Base-by-base conservation (phyloP, 2,329 filamentous ascomycete genomes). In the Microdochium nivale region DNA sequence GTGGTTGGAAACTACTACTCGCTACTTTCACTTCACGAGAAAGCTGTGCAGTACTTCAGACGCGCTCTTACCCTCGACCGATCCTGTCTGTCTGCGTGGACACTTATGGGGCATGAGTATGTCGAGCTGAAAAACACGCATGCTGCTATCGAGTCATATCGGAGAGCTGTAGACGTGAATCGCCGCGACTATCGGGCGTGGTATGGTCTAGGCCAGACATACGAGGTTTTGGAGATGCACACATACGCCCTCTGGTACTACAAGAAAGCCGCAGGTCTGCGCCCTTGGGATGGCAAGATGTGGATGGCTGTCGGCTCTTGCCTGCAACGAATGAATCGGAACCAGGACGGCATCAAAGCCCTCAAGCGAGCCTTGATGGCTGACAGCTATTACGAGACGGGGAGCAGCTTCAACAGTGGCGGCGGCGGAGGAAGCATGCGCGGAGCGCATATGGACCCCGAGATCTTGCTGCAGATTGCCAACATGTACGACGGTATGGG, bases 101-200 rank as follows among this genome's bases (percentile, higher is more conserved):
- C 94, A 0, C 76, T 99, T 1, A 97, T 99, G 92, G 94, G 94
- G 1, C 94, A 99, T 67, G 94, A 99, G 67, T 99, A 96, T 60
- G 90, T 97, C 51, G 94, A 99, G 68, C 84, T 99, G 70, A 99
- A 97, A 65, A 99, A 99, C 65, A 97, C 92, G 0, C 94, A 99
- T 62, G 92, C 94, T 0, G 94, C 94, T 9, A 97, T 99, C 55
- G 94, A 99, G 67, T 95, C 90, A 1, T 99, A 99, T 64, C 84
- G 94, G 1, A 86, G 94, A 43, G 94, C 94, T 1, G 92, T 99
- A 1, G 94, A 99, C 62, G 89, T 94, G 59, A 97, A 99, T 63
- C 83, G 92, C 32, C 89, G 94, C 60, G 94, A 99, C 67, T 97
- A 97, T 67, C 87, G 94, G 52, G 94, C 94, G 3, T 99, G 94